Conservation (phyloP, 2,329 filamentous ascomycete species). For the Fusarium napiforme region DNA sequence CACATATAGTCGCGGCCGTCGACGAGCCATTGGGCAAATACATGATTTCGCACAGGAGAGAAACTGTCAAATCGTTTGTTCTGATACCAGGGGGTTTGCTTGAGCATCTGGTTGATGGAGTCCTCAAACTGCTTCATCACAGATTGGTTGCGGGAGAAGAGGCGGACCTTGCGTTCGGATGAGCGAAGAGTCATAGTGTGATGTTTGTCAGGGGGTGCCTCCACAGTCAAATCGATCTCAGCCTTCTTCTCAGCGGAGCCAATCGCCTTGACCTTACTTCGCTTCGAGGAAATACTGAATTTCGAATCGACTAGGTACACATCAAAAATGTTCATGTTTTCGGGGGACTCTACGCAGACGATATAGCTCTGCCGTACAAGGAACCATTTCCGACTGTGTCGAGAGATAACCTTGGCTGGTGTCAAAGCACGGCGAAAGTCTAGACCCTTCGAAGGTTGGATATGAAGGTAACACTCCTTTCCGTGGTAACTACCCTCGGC, state of each 20-base stretch:
- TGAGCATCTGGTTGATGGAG: conserved; percentile 87
- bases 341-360: conserved; percentile 96
- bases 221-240: conserved; percentile 56
- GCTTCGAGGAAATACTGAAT: conserved; percentile 84
- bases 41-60: conserved; percentile 85
- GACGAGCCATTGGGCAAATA: conserved; percentile 95
- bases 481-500: conserved; percentile 97
- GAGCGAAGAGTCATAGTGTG: conserved; percentile 91
- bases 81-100: conserved; percentile 83
- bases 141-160: conserved; percentile 90
- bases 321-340: conserved; percentile 99
- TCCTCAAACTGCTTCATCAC: conserved; percentile 93
- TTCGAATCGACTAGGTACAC: conserved; percentile 95
- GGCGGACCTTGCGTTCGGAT: conserved; percentile 89
- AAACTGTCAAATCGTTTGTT: conserved; percentile 92
- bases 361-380: conserved; percentile 97
- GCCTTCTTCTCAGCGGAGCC: conserved; percentile 68
- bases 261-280: conserved; percentile 64
- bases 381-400: conserved; percentile 96
- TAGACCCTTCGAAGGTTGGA: conserved; percentile 89
- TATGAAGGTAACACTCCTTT: conserved; percentile 94
- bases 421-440: conserved; percentile 86
- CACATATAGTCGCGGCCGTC: conserved; percentile 99
- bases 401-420: conserved; percentile 79
- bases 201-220: conserved; percentile 65